Percentiles rank a stretch among this genome's conserved stretches.
Evolutionary conservation across 805 yeast genomes (phyloP).

Genomic region (Starmerella geochares): DNA sequence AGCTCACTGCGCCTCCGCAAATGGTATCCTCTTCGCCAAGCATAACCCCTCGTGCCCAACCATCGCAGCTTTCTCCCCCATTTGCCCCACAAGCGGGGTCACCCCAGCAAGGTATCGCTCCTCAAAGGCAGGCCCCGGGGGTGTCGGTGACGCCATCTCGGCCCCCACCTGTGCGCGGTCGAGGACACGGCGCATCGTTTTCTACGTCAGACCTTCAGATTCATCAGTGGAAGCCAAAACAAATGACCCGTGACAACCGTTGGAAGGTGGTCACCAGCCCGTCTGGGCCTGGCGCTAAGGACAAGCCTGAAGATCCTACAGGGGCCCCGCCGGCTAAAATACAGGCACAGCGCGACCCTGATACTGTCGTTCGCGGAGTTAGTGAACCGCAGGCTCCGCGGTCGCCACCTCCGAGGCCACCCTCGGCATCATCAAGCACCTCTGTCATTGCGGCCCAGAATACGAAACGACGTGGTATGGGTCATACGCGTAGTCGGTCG

Average conservation of each 20-base stretch:
- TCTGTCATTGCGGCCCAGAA: conserved; percentile 20
- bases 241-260: conserved; percentile 17
- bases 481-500: conserved; percentile 17
- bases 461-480: conserved; percentile 14
- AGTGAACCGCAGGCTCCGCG: neutral
- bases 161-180: conserved; percentile 3
- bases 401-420: conserved; percentile 2
- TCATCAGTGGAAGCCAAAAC: conserved; percentile 24
- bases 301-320: neutral
- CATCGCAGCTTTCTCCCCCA: neutral
- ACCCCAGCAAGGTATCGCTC: neutral
- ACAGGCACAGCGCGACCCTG: neutral
- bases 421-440: conserved; percentile 7
- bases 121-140: conserved; percentile 2
- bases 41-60: neutral
- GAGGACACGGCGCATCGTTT: conserved; percentile 11
- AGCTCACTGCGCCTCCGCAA: conserved; percentile 11
- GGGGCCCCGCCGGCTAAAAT: conserved; percentile 4
- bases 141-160: conserved; percentile 8
- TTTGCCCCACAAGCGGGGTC: neutral
- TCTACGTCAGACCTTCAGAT: conserved; percentile 21
- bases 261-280: conserved; percentile 19
- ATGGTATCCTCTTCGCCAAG: neutral
- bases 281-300: conserved; percentile 3
- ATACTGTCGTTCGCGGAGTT: neutral